Evolutionary conservation across 176 grass and related monocot species (phyloP).

Genomic region (Saccharum spontaneum): DNA sequence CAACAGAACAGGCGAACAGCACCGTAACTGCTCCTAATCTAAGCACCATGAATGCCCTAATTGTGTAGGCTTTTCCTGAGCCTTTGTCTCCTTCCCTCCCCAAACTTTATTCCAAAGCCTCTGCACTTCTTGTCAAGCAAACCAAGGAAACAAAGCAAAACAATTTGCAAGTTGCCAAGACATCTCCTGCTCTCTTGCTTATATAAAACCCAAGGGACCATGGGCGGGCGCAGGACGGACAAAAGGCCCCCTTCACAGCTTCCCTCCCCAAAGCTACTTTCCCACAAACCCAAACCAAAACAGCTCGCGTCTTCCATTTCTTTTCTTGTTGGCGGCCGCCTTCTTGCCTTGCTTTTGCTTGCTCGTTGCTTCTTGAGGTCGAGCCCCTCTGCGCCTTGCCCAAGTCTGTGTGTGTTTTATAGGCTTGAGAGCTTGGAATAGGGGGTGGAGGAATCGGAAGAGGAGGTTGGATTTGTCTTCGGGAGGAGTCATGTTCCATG

Average conservation of each 20-base stretch:
- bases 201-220: conserved; percentile 34
- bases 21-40: not conserved
- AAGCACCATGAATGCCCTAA: conserved; percentile 11
- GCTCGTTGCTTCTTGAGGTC: conserved; percentile 38
- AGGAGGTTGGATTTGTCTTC: not conserved
- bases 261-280: conserved; percentile 32
- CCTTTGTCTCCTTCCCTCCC: conserved; percentile 41
- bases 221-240: conserved; percentile 27
- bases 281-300: conserved; percentile 36
- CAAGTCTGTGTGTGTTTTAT: conserved; percentile 23
- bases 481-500: conserved; percentile 68
- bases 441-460: not conserved
- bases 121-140: conserved; percentile 32
- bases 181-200: conserved; percentile 34
- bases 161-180: conserved; percentile 23
- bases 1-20: not conserved
- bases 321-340: conserved; percentile 43
- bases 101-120: conserved; percentile 45
- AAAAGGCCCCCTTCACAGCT: conserved; percentile 32
- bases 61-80: conserved; percentile 31
- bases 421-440: conserved; percentile 26
- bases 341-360: conserved; percentile 35
- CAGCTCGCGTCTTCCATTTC: conserved; percentile 35
- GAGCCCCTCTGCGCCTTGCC: conserved; percentile 10
- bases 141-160: conserved; percentile 12